Percentiles rank a stretch among this genome's conserved stretches.
These are phyloP conservation scores for Candida stauntonica DNA, from an alignment of 805 yeast species.

Conservation along the genomic window DNA sequence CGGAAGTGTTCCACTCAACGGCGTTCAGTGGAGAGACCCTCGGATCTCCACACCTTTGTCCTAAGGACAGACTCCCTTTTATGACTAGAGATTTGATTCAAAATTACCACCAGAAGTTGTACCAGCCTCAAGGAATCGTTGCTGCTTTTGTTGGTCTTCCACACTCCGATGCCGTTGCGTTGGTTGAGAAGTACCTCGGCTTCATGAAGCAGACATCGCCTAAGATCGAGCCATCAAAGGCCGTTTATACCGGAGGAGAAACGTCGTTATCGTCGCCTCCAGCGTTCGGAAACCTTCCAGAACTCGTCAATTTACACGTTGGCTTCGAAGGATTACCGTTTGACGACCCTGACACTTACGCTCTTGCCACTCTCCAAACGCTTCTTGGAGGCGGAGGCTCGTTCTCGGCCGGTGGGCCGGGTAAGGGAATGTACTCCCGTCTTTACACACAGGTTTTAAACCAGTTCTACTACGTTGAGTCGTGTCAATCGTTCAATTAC, in stretches of 20 bases:
- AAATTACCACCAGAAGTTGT: constrained; percentile 61
- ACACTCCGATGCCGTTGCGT: constrained; percentile 60
- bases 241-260: constrained; percentile 60
- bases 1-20: constrained; percentile 83
- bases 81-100: constrained; percentile 51
- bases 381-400: constrained; percentile 96
- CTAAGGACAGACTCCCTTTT: constrained; percentile 56
- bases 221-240: constrained; percentile 31
- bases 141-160: constrained; percentile 85
- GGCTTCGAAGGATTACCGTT: constrained; percentile 88
- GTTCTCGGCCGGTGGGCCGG: constrained; percentile 98
- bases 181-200: constrained; percentile 62
- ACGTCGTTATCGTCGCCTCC: constrained; percentile 44
- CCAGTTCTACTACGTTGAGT: constrained; percentile 87
- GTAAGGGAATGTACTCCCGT: constrained; percentile 97
- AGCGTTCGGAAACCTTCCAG: constrained; percentile 50
- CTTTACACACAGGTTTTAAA: constrained; percentile 88
- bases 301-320: constrained; percentile 77
- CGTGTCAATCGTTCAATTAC: constrained; percentile 83
- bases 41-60: constrained; percentile 85
- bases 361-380: constrained; percentile 85
- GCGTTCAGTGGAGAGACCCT: constrained; percentile 72
- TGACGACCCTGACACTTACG: constrained; percentile 81
- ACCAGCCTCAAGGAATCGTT: constrained; percentile 75
- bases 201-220: constrained; percentile 41